Evolutionary conservation across 2,329 filamentous ascomycete genomes (phyloP).

Genomic region (Amphichorda felina): DNA sequence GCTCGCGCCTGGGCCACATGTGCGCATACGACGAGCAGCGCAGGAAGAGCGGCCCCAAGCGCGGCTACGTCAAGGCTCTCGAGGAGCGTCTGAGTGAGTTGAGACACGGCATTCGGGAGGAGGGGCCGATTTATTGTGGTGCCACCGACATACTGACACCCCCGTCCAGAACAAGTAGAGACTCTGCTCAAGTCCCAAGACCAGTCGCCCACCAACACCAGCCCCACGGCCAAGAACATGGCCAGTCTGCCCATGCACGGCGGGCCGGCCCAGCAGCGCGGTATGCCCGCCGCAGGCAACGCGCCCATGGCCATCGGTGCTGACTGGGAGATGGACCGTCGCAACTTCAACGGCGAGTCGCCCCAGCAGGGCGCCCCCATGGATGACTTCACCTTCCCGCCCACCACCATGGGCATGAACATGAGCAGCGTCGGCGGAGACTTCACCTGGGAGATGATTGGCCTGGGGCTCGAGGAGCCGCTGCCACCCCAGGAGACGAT

Average conservation of each 20-base stretch:
- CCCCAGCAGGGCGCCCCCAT: constrained; percentile 27
- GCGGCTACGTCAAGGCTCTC: constrained; percentile 87
- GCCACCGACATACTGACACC: too few species aligned
- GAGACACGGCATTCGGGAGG: too few species aligned
- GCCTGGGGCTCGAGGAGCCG: constrained; percentile 46
- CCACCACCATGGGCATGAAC: constrained; percentile 32
- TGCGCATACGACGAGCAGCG: constrained; percentile 88
- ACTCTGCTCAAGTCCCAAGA: constrained; percentile 77
- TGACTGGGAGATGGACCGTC: constrained; percentile 39
- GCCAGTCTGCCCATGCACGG: constrained; percentile 10
- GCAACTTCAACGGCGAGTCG: constrained; percentile 43
- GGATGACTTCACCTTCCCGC: constrained; percentile 48
- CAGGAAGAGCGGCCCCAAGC: constrained; percentile 88
- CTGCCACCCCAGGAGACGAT: constrained; percentile 50
- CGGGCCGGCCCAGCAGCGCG: constrained; percentile 5
- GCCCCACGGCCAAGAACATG: constrained; percentile 13
- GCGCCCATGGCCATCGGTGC: neutral
- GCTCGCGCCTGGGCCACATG: constrained; percentile 71
- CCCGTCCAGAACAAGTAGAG: constrained; percentile 88
- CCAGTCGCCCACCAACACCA: neutral
- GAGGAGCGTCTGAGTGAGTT: constrained; percentile 80
- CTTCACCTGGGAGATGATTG: constrained; percentile 71
- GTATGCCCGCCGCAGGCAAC: neutral
- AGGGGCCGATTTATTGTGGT: too few species aligned
- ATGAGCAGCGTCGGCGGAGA: constrained; percentile 39